These are phyloP conservation scores for Quercus variabilis DNA, from an alignment of 306 rosid species.

Conservation along the genomic window DNA sequence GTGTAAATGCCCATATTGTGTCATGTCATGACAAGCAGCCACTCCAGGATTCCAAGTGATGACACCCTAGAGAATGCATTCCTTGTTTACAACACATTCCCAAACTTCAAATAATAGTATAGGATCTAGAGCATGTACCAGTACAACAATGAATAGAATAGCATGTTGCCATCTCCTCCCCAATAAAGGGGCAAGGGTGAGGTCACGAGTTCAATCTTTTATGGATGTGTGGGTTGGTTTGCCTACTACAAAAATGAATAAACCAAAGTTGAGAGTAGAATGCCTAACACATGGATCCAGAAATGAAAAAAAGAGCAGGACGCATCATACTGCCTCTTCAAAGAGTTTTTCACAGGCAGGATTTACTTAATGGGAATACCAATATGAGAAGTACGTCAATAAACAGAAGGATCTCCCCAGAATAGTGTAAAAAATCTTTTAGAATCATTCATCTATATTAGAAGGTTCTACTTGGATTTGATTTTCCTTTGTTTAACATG, in stretches of 20 bases:
- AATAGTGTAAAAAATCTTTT: background rate
- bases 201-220: background rate
- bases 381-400: background rate
- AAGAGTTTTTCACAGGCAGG: background rate
- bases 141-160: too few relatives aligned
- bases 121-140: too few relatives aligned
- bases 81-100: background rate
- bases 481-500: background rate
- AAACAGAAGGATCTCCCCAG: background rate
- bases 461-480: background rate
- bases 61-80: background rate
- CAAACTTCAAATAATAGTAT: too few relatives aligned
- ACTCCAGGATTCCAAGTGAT: background rate
- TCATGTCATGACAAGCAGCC: background rate
- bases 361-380: background rate
- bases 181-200: too few relatives aligned
- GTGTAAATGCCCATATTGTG: background rate
- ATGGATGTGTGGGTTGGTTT: background rate
- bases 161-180: too few relatives aligned
- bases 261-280: background rate
- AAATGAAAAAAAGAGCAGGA: background rate
- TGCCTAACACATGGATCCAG: background rate
- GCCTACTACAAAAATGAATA: background rate
- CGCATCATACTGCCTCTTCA: background rate
- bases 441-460: background rate